Conservation (phyloP, 2,329 filamentous ascomycete genomes). For the Niveomyces coronatus region DNA sequence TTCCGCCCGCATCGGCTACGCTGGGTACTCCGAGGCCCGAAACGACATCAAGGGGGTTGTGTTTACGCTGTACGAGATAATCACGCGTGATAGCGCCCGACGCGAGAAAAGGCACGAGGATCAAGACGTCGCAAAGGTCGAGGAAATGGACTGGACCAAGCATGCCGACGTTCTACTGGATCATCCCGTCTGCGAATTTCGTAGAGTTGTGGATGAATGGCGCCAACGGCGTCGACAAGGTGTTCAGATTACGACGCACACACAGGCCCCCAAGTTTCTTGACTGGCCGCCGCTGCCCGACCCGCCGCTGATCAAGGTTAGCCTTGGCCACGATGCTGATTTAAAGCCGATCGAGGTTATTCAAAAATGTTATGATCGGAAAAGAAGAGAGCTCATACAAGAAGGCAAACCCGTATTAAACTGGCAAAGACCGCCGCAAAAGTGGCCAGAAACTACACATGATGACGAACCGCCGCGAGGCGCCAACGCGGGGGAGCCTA, state of each 20-base stretch:
- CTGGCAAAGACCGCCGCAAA: conserved; percentile 16
- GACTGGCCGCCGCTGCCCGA: conserved; percentile 16
- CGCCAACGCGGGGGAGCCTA: too few relatives aligned
- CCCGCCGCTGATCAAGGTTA: background rate
- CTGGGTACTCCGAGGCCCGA: conserved; percentile 11
- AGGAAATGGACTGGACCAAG: conserved; percentile 19
- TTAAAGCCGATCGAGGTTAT: conserved; percentile 1
- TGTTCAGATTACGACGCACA: conserved; percentile 10
- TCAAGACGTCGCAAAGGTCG: conserved; percentile 14
- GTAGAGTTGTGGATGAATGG: conserved; percentile 19
- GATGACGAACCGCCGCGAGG: too few relatives aligned
- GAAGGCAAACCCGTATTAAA: conserved; percentile 11
- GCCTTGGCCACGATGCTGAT: background rate
- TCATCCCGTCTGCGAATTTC: conserved; percentile 19
- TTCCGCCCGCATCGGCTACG: conserved; percentile 14
- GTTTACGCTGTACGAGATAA: conserved; percentile 26
- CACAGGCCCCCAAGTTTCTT: conserved; percentile 14
- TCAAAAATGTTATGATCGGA: conserved; percentile 2
- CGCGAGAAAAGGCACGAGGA: conserved; percentile 16
- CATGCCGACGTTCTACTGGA: conserved; percentile 24
- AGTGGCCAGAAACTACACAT: conserved; percentile 7
- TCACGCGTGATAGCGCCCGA: conserved; percentile 20
- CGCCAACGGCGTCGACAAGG: conserved; percentile 10
- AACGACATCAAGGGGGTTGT: conserved; percentile 24
- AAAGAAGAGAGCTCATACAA: conserved; percentile 9